Evolutionary conservation across 2,329 filamentous ascomycete genomes (phyloP), one percentile per base, ranked within the genome.

Genomic region (Aspergillus neotritici): DNA sequence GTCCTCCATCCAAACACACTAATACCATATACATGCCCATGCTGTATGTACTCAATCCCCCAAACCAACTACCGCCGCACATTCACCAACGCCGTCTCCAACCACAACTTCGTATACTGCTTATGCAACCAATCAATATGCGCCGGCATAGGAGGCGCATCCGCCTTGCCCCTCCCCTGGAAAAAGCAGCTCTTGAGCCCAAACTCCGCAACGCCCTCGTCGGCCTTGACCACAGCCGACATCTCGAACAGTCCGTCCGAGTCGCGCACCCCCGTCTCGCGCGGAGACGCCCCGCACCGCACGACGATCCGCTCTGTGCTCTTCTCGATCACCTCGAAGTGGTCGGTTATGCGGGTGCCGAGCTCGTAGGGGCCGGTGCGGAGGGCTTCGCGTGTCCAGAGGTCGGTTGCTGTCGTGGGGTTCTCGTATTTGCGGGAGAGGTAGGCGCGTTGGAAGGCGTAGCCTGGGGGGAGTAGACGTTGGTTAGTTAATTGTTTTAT

Each of bases 281-380:
- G 70, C 0, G 83, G 83, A 2, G 78, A 78, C 49, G 82, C 83
- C 12, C 83, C 83, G 51, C 79, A 83, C 15, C 83, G 78, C 15
- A 86, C 73, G 1, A 80, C 72, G 46, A 86, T 82, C 9, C 73
- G 69, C 5, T 72, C 73, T 0, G 76, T 68, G 0, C 77, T 81
- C 65, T 83, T 83, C 41, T 81, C 77, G 1, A 87, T 68, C 0
- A 87, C 82, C 61, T 86, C 80, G 57, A 87, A 87, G 62, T 87
- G 83, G 58, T 87, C 82, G 3, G 79, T 84, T 44, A 87, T 76
- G 32, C 71, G 59, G 1, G 83, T 84, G 29, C 83, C 83, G 31
- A 75, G 70, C 14, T 80, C 75, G 58, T 86, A 87, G 8, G 53
- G 71, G 44, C 71, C 79, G n/a, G 64, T 53, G 5, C 71, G 61